These are phyloP conservation scores for Trametes villosa DNA, from an alignment of 768 basidiomycete species.

Conservation along the genomic window DNA sequence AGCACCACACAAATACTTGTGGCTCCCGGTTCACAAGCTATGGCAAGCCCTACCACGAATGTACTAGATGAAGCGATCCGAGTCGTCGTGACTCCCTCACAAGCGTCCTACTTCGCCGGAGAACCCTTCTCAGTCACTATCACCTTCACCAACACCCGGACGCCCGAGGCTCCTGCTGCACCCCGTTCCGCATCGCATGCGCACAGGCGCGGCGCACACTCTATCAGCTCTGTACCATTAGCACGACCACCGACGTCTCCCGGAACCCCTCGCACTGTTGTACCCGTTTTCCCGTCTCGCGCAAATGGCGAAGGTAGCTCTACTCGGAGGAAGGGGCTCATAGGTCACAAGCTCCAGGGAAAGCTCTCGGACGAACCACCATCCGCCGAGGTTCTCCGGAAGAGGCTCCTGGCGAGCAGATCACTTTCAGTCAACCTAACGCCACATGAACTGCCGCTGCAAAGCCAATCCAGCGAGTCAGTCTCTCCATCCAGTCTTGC, in stretches of 20 bases:
- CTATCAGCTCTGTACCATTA: conserved; percentile 81
- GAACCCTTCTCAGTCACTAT: conserved; percentile 85
- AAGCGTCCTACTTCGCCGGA: conserved; percentile 92
- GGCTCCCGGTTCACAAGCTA: not conserved
- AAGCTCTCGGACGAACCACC: conserved; percentile 36
- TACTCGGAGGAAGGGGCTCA: conserved; percentile 51
- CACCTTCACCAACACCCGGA: conserved; percentile 82
- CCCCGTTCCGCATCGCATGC: conserved; percentile 38
- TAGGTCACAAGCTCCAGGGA: conserved; percentile 45
- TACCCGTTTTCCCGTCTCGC: conserved; percentile 38
- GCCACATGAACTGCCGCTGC: conserved; percentile 44
- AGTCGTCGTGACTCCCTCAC: conserved; percentile 75
- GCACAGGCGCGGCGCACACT: conserved; percentile 77
- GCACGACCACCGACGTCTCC: conserved; percentile 85
- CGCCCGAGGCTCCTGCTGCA: conserved; percentile 46
- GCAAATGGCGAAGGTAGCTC: conserved; percentile 10
- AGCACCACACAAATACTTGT: not conserved
- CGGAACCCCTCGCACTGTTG: conserved; percentile 53
- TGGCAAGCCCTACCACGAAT: conserved; percentile 11
- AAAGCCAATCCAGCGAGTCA: not conserved
- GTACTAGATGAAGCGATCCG: conserved; percentile 48
- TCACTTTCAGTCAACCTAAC: conserved; percentile 71
- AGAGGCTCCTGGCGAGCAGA: conserved; percentile 49
- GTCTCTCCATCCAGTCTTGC: conserved; percentile 8
- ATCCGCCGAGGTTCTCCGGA: conserved; percentile 30